Evolutionary conservation across 345 rosid species (phyloP).

Genomic region (Populus simonii): DNA sequence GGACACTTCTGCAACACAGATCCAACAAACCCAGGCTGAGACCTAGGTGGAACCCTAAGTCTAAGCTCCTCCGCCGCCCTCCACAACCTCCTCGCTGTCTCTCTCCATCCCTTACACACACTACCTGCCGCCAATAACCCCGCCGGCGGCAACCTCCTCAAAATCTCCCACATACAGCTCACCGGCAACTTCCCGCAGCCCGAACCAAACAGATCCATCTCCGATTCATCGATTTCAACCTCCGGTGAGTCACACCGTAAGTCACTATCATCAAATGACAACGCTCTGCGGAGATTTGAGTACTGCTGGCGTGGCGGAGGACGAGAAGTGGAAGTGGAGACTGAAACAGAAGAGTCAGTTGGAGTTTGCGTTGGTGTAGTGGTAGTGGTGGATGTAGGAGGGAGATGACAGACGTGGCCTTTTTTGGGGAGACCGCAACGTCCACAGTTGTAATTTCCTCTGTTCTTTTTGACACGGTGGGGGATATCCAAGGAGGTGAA

Average conservation of each 20-base stretch:
- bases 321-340: conserved; percentile 30
- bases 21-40: conserved; percentile 76
- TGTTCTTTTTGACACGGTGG: conserved; percentile 38
- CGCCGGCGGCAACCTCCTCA: conserved; percentile 71
- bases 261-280: conserved; percentile 77
- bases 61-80: conserved; percentile 80
- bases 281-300: conserved; percentile 72
- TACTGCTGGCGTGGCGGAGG: conserved; percentile 45
- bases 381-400: conserved; percentile 16
- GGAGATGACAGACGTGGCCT: conserved; percentile 66
- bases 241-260: conserved; percentile 42
- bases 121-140: conserved; percentile 66
- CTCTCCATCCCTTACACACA: conserved; percentile 93
- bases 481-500: conserved; percentile 32
- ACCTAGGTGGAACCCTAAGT: conserved; percentile 62
- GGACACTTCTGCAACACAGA: conserved; percentile 83
- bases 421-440: conserved; percentile 97
- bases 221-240: conserved; percentile 33
- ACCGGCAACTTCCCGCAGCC: conserved; percentile 51
- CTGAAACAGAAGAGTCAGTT: conserved; percentile 1
- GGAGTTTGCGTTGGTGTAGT: conserved; percentile 36
- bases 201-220: conserved; percentile 40
- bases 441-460: conserved; percentile 94
- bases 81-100: conserved; percentile 72
- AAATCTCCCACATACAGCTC: conserved; percentile 72